phyloP scores from a whole-genome alignment of 2,329 filamentous ascomycete genomes.

The Penicillium thymicola region DNA sequence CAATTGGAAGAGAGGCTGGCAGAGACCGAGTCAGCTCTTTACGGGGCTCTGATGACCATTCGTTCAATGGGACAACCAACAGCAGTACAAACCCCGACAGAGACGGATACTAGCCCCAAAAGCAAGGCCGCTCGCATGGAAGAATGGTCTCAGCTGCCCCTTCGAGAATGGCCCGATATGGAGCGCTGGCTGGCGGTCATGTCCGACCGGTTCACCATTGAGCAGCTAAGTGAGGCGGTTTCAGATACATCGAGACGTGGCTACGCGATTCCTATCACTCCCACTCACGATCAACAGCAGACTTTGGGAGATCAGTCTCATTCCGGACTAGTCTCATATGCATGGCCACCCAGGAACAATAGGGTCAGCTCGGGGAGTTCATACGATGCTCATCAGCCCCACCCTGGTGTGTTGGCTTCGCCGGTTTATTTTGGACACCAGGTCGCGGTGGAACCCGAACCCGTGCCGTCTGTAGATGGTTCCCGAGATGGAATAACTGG shows the following conservation, averaged over 20 bases:
- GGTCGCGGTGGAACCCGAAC: conserved; percentile 3
- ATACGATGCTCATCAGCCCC: conserved; percentile 7
- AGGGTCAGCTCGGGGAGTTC: not conserved
- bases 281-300: not conserved
- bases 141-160: conserved; percentile 21
- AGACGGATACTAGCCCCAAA: conserved; percentile 7
- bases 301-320: not conserved
- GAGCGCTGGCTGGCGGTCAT: conserved; percentile 17
- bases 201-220: conserved; percentile 16
- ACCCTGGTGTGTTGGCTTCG: conserved; percentile 4
- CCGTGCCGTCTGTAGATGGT: conserved; percentile 5
- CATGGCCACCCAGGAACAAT: conserved; percentile 7
- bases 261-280: conserved; percentile 1
- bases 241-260: not conserved
- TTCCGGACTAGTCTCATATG: not conserved
- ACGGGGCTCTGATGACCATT: conserved; percentile 18
- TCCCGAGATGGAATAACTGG: not conserved
- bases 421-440: conserved; percentile 6
- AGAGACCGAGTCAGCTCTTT: conserved; percentile 24
- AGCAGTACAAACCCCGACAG: conserved; percentile 5
- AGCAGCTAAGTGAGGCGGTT: not conserved
- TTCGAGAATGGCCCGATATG: conserved; percentile 18
- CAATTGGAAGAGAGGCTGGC: conserved; percentile 22
- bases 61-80: conserved; percentile 9
- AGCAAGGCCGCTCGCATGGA: conserved; percentile 21